A percentile compares a stretch with the other conserved stretches of the same genome.
Conservation (phyloP, 75 land plant species). For the Pinus taeda region DNA sequence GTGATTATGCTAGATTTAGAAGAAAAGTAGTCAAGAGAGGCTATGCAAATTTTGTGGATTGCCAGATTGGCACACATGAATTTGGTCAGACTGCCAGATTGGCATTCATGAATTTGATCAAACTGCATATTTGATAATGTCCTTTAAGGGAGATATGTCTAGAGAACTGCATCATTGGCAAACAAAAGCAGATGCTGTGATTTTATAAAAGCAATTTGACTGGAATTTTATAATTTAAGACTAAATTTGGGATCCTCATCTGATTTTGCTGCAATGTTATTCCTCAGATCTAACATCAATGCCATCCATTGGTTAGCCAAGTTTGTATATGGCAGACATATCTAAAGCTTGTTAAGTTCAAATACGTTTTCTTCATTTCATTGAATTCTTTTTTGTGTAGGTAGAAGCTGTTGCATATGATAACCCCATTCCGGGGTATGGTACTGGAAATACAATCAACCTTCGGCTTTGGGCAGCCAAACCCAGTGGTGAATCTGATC, state of each 20-base stretch:
- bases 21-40: neutral
- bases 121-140: neutral
- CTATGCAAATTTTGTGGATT: too few relatives aligned
- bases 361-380: neutral
- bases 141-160: neutral
- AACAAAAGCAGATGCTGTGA: neutral
- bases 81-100: neutral
- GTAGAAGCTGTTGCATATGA: conserved; percentile 92
- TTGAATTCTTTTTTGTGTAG: conserved; percentile 15
- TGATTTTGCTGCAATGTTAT: too few relatives aligned
- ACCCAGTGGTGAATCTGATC: conserved; percentile 62
- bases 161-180: neutral
- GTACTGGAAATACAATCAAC: conserved; percentile 67
- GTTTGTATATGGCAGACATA: neutral
- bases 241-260: too few relatives aligned
- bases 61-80: too few relatives aligned
- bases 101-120: neutral
- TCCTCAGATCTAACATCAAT: neutral
- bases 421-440: conserved; percentile 87
- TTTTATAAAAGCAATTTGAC: neutral
- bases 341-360: neutral
- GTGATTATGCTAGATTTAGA: neutral
- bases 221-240: neutral
- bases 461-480: conserved; percentile 87
- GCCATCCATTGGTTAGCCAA: neutral